These are phyloP conservation scores for Ensete ventricosum DNA, from an alignment of 176 grass and related monocot genomes.

Conservation along the genomic window DNA sequence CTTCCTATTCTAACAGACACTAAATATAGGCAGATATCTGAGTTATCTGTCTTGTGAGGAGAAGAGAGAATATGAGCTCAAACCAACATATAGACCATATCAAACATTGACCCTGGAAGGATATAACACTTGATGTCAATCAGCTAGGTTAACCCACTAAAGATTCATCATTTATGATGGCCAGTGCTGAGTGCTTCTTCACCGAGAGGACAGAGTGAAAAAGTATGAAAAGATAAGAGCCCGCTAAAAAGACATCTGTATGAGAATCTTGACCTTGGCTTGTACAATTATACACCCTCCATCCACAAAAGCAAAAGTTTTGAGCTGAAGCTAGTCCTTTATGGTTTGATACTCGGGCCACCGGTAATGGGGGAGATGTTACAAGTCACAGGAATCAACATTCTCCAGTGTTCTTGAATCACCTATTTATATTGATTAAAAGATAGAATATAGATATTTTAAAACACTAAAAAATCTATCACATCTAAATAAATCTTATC, in stretches of 20 bases:
- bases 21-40: too few relatives aligned
- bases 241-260: conserved; percentile 37
- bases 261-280: conserved; percentile 95
- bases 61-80: too few relatives aligned
- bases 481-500: too few relatives aligned
- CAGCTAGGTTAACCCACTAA: not conserved
- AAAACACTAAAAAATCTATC: too few relatives aligned
- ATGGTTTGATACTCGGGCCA: conserved; percentile 5
- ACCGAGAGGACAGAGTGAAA: not conserved
- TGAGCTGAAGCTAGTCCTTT: conserved; percentile 37
- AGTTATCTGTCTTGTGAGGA: too few relatives aligned
- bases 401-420: too few relatives aligned
- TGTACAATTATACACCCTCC: conserved; percentile 39
- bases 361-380: not conserved
- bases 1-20: not conserved
- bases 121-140: not conserved
- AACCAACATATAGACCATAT: not conserved
- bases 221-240: conserved; percentile 2
- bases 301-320: not conserved
- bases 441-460: too few relatives aligned
- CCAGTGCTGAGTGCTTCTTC: not conserved
- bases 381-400: not conserved
- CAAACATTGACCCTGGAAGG: not conserved
- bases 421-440: too few relatives aligned
- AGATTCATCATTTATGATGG: not conserved